Percentiles rank a stretch among this genome's conserved stretches.
These are phyloP conservation scores for Cymbopogon flexuosus DNA, from an alignment of 202 grass and related monocot species.

Conservation along the genomic window DNA sequence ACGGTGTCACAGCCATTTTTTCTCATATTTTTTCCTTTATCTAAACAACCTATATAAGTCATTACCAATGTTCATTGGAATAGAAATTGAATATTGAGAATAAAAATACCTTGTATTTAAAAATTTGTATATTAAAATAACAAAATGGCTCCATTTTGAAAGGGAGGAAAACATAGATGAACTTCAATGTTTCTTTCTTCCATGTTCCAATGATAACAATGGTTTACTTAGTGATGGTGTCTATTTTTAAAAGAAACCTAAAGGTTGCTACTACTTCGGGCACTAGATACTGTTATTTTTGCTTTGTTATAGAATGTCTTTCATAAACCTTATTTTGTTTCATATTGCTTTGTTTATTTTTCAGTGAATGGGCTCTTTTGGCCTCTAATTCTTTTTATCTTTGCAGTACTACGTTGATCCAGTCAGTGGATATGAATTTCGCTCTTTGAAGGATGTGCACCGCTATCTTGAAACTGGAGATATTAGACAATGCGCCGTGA, in stretches of 20 bases:
- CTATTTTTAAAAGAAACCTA: not conserved
- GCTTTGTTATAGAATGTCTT: conserved; percentile 11
- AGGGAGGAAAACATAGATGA: not conserved
- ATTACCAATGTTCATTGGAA: conserved; percentile 10
- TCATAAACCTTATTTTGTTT: conserved; percentile 5
- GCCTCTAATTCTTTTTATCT: conserved; percentile 35
- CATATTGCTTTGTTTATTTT: conserved; percentile 31
- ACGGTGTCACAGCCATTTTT: not conserved
- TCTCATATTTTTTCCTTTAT: not conserved
- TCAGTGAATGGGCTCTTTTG: not conserved
- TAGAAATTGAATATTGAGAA: not conserved
- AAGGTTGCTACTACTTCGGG: not conserved
- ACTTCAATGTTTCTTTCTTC: not conserved
- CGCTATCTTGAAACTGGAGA: conserved; percentile 65
- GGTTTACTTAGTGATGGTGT: not conserved
- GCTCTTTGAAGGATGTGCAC: conserved; percentile 72
- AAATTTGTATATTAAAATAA: conserved; percentile 18
- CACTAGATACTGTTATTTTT: not conserved
- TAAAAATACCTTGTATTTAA: not conserved
- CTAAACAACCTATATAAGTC: conserved; percentile 1
- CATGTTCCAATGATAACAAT: not conserved
- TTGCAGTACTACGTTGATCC: conserved; percentile 77
- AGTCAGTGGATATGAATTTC: conserved; percentile 77
- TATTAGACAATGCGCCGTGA: conserved; percentile 42
- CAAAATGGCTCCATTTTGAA: not conserved